Conservation (phyloP, 1,284 basidiomycete genomes). For the Ganoderma lingzhi region DNA sequence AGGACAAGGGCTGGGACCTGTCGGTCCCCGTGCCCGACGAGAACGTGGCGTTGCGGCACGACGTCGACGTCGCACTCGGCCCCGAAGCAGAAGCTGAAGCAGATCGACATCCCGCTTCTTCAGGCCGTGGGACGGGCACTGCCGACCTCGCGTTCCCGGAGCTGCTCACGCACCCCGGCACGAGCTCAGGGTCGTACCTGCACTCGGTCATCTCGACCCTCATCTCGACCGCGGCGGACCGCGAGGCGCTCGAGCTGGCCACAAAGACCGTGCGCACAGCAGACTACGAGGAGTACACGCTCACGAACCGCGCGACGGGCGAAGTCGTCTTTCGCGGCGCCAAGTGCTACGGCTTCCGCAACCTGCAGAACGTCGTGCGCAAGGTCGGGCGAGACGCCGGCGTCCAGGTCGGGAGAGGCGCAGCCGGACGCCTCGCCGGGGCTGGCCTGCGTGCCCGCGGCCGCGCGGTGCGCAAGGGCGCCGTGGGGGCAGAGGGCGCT, state of each 20-base stretch:
- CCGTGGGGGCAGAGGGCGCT: conserved; percentile 39
- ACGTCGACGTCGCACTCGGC: too few species aligned
- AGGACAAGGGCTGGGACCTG: conserved; percentile 85
- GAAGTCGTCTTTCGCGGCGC: conserved; percentile 89
- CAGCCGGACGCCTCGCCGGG: conserved; percentile 58
- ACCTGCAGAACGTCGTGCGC: conserved; percentile 96
- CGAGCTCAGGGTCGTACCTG: conserved; percentile 95
- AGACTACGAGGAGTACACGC: conserved; percentile 73
- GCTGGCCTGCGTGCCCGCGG: conserved; percentile 45
- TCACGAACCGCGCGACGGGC: conserved; percentile 55
- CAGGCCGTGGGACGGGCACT: conserved; percentile 21
- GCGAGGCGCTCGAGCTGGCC: conserved; percentile 59
- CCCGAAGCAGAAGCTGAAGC: background rate
- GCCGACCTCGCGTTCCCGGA: conserved; percentile 62
- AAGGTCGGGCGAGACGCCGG: conserved; percentile 91
- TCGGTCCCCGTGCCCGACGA: conserved; percentile 60
- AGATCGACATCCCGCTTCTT: conserved; percentile 8
- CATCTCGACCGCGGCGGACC: conserved; percentile 51
- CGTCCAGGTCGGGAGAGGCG: conserved; percentile 73
- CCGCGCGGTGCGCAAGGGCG: conserved; percentile 44
- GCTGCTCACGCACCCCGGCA: conserved; percentile 81
- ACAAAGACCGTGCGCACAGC: conserved; percentile 68
- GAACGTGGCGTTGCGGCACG: conserved; percentile 39
- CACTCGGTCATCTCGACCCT: conserved; percentile 72
- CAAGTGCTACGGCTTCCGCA: conserved; percentile 97